These are phyloP conservation scores for Phytopythium litorale DNA, from an alignment of 352 stramenopile genomes.

Conservation along the genomic window DNA sequence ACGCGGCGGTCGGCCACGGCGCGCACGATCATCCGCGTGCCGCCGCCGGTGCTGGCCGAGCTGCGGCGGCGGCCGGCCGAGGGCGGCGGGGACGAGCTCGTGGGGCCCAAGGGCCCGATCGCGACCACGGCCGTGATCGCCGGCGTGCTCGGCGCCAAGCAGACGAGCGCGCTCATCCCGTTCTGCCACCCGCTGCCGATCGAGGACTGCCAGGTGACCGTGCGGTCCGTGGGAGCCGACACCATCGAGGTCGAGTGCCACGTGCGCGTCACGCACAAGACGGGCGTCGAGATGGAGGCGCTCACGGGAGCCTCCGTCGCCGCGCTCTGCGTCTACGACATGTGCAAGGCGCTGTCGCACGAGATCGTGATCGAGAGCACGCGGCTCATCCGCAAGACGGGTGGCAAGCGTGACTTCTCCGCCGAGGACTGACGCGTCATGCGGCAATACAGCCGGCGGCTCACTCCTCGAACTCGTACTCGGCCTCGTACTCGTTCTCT, in stretches of 20 bases:
- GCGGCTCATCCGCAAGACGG: constrained; percentile 87
- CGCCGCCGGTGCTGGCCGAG: constrained; percentile 67
- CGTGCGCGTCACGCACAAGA: constrained; percentile 92
- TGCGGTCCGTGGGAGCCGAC: constrained; percentile 49
- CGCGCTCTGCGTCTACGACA: constrained; percentile 97
- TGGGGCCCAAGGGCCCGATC: constrained; percentile 89
- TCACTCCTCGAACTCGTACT: constrained; percentile 60
- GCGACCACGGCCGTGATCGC: constrained; percentile 90
- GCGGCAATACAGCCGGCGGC: neutral
- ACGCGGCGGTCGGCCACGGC: constrained; percentile 83
- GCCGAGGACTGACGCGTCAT: constrained; percentile 9
- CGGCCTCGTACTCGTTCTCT: constrained; percentile 42
- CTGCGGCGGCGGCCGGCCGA: constrained; percentile 31
- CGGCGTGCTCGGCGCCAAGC: constrained; percentile 92
- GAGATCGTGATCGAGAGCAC: constrained; percentile 93
- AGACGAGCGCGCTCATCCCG: constrained; percentile 90
- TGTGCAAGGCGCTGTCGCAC: constrained; percentile 97
- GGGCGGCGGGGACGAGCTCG: constrained; percentile 25
- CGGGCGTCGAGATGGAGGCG: constrained; percentile 95
- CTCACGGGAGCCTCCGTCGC: constrained; percentile 92
- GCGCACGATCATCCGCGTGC: constrained; percentile 84
- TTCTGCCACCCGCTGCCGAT: constrained; percentile 93
- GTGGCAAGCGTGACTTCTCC: constrained; percentile 85
- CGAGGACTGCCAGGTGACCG: constrained; percentile 87
- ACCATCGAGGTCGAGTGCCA: constrained; percentile 85